phyloP scores from a whole-genome alignment of 495 filamentous ascomycete species.

The Trichocladium uniseriatum region DNA sequence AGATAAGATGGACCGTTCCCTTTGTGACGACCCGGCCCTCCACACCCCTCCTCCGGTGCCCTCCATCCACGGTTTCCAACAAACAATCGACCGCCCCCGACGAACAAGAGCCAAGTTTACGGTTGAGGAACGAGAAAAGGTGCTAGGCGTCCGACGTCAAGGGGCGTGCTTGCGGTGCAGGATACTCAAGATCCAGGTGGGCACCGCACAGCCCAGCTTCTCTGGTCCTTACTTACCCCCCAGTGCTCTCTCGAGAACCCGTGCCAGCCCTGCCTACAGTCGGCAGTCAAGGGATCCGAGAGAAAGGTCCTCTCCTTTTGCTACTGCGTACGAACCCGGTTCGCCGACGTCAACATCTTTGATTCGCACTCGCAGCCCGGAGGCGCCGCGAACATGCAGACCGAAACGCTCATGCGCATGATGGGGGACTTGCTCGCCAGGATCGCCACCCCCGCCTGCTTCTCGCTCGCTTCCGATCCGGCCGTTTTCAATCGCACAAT shows the following conservation, averaged over 20 bases:
- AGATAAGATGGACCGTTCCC: too few species aligned
- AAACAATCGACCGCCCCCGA: background rate
- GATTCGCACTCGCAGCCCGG: background rate
- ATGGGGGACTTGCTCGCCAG: conserved; percentile 22
- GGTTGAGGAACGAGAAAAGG: conserved; percentile 50
- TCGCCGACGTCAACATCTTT: conserved; percentile 26
- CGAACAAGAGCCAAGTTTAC: conserved; percentile 46
- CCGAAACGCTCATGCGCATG: conserved; percentile 15
- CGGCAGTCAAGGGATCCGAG: conserved; percentile 17
- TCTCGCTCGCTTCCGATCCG: conserved; percentile 10
- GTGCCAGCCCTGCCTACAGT: conserved; percentile 19
- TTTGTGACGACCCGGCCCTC: background rate
- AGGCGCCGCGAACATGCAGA: conserved; percentile 15
- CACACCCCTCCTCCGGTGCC: too few species aligned
- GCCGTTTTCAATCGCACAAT: conserved; percentile 20
- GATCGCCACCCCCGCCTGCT: conserved; percentile 19
- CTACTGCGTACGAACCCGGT: conserved; percentile 21
- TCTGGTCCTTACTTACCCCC: too few species aligned
- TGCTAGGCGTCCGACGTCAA: conserved; percentile 55
- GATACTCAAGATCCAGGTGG: conserved; percentile 54
- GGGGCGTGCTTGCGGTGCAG: conserved; percentile 67
- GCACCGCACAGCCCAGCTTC: too few species aligned
- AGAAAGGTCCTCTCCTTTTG: conserved; percentile 21
- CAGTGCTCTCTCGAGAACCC: conserved; percentile 23
- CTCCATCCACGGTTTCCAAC: conserved; percentile 17